These are phyloP conservation scores for Cyclotella atomus DNA, from an alignment of 108 stramenopile species.

Conservation along the genomic window DNA sequence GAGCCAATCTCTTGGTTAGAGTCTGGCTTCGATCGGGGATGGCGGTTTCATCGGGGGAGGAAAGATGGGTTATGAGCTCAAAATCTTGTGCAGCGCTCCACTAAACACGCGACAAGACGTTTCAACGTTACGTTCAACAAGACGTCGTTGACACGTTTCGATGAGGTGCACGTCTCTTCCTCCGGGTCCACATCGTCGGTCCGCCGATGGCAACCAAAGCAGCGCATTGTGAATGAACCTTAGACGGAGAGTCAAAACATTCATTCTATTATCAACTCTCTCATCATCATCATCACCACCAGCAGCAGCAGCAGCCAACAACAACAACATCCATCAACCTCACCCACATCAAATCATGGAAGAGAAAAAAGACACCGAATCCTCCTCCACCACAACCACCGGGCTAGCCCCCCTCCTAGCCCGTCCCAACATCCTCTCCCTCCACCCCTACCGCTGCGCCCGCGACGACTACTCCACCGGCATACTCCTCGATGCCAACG, in stretches of 20 bases:
- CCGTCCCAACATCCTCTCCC: slow-evolving; percentile 90
- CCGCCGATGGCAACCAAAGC: too few species aligned
- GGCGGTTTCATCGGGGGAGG: too few species aligned
- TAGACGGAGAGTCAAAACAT: background rate
- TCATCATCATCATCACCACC: background rate
- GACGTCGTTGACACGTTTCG: too few species aligned
- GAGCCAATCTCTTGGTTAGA: too few species aligned
- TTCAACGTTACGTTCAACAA: too few species aligned
- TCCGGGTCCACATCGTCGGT: too few species aligned
- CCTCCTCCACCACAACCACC: slow-evolving; percentile 9
- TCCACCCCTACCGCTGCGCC: slow-evolving; percentile 95
- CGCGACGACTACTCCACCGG: slow-evolving; percentile 94
- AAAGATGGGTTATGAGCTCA: too few species aligned
- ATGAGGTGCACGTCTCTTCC: too few species aligned
- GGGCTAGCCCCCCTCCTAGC: slow-evolving; percentile 74
- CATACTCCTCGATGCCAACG: slow-evolving; percentile 95
- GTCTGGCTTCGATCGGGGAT: too few species aligned
- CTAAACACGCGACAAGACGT: too few species aligned
- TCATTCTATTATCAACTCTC: background rate
- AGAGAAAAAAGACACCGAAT: slow-evolving; percentile 39
- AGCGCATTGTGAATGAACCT: background rate
- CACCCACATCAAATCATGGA: slow-evolving; percentile 1
- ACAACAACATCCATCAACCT: background rate
- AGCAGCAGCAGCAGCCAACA: background rate
- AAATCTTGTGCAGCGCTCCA: too few species aligned